Evolutionary conservation across 1,139 yeast species (phyloP), one percentile per base, ranked within the genome.

Genomic region (Magnusiomyces tetraspermus): DNA sequence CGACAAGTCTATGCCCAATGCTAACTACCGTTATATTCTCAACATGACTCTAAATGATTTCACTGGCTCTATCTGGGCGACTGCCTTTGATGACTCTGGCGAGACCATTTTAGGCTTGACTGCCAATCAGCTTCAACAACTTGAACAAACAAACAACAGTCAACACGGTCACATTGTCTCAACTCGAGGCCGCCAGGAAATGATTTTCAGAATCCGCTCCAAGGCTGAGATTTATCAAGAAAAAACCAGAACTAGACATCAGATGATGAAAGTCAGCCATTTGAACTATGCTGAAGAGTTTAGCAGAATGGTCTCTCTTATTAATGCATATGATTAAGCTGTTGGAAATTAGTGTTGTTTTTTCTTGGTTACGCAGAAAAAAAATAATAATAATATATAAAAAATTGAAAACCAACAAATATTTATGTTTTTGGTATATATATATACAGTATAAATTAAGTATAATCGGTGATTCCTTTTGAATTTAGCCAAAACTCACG

Each of bases 51-150:
- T 89, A 13, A 76, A 82, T 65, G 99, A 94, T 67, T 75, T 76
- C 56, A 76, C 95, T 2, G 95, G 90, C 26, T 92, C 85, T 67
- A 71, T 89, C 57, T 89, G 97, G 96, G 72, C 86, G 37, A 84
- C 95, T 0, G 74, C 86, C 53, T 94, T 94, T 65, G 96, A 92
- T 66, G 92, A 84, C 37, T 85, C 84, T 59, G 97, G 95, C 0
- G 75, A 74, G 48, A 73, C 74, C 58, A 69, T 94, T 48, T 70
- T 92, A 52, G 92, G 89, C 2, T 70, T 75, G 46, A 70, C 80
- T 36, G 98, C 97, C 0, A 75, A 78, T 48, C 88, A 85, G 49
- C 70, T 90, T 57, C 69, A 76, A 52, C 72, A 73, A 47, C 63
- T 80, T 58, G 77, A 77, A 63, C 74, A 65, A 19, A 66, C 69